phyloP scores from a whole-genome alignment of 805 yeast species.

The Barnettozyma californica region DNA sequence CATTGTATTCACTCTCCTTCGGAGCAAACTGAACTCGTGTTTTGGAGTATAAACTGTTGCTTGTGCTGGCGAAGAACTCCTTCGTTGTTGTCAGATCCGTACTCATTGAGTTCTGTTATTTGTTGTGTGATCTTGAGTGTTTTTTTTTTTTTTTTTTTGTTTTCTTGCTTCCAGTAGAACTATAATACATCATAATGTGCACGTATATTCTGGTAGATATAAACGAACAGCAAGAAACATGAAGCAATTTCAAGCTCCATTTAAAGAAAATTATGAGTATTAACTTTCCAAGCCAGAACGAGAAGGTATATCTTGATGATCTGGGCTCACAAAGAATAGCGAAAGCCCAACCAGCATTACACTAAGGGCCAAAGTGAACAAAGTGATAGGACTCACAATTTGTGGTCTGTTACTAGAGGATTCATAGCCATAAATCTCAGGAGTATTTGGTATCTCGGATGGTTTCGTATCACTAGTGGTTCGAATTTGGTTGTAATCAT shows the following conservation, averaged over 20 bases:
- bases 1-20: conserved; percentile 3
- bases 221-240: background rate
- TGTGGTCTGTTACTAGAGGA: conserved; percentile 5
- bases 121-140: no score
- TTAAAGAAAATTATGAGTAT: background rate
- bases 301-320: background rate
- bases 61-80: conserved; percentile 11
- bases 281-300: background rate
- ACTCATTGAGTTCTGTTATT: background rate
- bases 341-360: background rate
- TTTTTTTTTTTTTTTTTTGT: no score
- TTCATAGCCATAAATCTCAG: background rate
- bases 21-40: conserved; percentile 11
- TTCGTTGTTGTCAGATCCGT: conserved; percentile 2
- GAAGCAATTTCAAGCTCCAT: no score
- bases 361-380: background rate
- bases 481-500: background rate
- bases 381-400: conserved; percentile 1
- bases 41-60: conserved; percentile 3
- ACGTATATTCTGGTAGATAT: no score
- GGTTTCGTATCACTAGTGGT: background rate
- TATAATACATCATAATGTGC: background rate
- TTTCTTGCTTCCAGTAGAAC: background rate
- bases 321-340: background rate
- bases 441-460: background rate